phyloP scores from a whole-genome alignment of 1,139 yeast species.

The Kodamaea arcana region DNA sequence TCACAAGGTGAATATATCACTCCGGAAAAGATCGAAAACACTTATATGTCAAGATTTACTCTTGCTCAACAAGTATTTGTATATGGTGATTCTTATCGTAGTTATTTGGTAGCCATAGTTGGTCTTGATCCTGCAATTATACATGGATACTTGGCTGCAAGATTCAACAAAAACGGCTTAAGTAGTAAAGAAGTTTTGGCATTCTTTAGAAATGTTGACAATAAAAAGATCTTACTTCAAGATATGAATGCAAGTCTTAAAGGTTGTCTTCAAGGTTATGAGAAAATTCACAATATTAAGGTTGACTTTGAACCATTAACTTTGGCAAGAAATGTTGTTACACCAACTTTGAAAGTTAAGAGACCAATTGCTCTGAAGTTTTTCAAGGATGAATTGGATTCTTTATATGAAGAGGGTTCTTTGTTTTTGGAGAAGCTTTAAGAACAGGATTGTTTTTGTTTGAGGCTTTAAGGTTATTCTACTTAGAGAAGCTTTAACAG shows the following conservation, averaged over 20 bases:
- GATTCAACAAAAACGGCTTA: conserved; percentile 6
- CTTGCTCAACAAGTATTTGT: conserved; percentile 53
- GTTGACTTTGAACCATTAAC: conserved; percentile 66
- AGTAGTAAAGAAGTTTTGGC: conserved; percentile 24
- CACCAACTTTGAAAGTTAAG: conserved; percentile 75
- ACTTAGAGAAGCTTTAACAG: no score
- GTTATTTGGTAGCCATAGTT: conserved; percentile 30
- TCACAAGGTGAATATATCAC: conserved; percentile 82
- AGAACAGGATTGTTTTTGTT: no score
- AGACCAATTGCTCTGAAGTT: conserved; percentile 54
- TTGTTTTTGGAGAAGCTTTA: no score
- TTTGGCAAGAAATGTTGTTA: conserved; percentile 57
- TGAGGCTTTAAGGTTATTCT: no score
- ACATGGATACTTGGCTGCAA: conserved; percentile 10
- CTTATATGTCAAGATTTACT: conserved; percentile 52
- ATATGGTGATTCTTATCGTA: conserved; percentile 18
- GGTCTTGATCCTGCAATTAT: conserved; percentile 42
- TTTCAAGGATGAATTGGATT: conserved; percentile 44
- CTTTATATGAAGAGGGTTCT: conserved; percentile 59
- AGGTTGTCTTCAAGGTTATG: conserved; percentile 44
- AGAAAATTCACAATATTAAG: conserved; percentile 57
- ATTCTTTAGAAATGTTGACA: conserved; percentile 23
- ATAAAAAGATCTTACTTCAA: conserved; percentile 24
- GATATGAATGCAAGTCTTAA: conserved; percentile 24
- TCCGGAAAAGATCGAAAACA: conserved; percentile 72